Conservation (phyloP, 441 rosid species). For the Populus trichocarpa region DNA sequence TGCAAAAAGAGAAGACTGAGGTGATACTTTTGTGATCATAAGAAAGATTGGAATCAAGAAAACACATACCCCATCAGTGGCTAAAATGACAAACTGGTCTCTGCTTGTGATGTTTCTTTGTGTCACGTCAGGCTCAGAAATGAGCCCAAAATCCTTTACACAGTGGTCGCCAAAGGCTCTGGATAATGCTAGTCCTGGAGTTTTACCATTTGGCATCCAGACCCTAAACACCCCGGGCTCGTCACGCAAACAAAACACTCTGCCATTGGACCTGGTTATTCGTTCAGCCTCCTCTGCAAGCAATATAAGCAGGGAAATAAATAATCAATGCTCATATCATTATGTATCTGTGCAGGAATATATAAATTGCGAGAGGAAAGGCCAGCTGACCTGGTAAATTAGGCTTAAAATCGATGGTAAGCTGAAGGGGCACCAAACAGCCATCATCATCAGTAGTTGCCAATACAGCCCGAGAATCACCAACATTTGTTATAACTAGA, state of each 20-base stretch:
- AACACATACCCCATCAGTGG: slow-evolving; percentile 72
- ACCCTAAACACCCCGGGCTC: slow-evolving; percentile 85
- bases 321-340: not conserved
- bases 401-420: slow-evolving; percentile 79
- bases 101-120: slow-evolving; percentile 50
- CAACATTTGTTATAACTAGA: slow-evolving; percentile 70
- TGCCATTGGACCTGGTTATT: slow-evolving; percentile 60
- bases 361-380: not conserved
- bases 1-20: too few relatives aligned
- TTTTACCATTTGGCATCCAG: slow-evolving; percentile 61
- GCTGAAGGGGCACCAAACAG: slow-evolving; percentile 64
- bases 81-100: slow-evolving; percentile 78
- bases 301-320: not conserved
- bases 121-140: slow-evolving; percentile 71
- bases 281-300: slow-evolving; percentile 83
- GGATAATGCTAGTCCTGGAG: slow-evolving; percentile 79
- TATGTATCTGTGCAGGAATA: not conserved
- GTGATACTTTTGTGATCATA: not conserved
- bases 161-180: slow-evolving; percentile 95
- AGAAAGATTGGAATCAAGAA: not conserved
- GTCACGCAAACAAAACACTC: slow-evolving; percentile 60
- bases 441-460: slow-evolving; percentile 63
- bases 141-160: slow-evolving; percentile 80
- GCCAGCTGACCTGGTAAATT: slow-evolving; percentile 57
- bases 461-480: slow-evolving; percentile 86